Evolutionary conservation across 2,329 filamentous ascomycete genomes (phyloP), one percentile per base, ranked within the genome.

Genomic region (Acarospora socialis): DNA sequence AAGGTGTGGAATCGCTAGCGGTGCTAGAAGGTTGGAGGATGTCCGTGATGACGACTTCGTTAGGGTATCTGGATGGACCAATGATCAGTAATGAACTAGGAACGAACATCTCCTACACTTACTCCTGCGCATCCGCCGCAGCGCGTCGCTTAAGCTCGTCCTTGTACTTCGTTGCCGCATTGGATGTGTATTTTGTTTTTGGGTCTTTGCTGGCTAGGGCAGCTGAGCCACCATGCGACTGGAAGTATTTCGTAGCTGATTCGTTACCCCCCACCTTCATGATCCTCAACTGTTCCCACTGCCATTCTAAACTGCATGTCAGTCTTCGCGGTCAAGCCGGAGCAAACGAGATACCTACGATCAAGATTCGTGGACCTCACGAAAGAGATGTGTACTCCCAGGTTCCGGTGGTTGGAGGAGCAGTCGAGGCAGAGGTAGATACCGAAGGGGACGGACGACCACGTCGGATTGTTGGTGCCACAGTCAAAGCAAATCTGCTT

Each of bases 261-360:
- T 95, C 87, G 52, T 98, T 98, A 36, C 90, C 90, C 43, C 90
- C 90, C 10, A 95, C 84, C 63, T 98, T 98, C 87, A 98, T 95
- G 36, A 87, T 60, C 32, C 90, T 81, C 38, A 98, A 70, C 57
- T 98, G 90, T 46, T 94, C 84, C 90, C 90, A 98, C 80, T 94
- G 84, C 90, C 90, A 98, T 65, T 82, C 77, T 81, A 47, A 21
- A 27, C 6, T 10, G n/a, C n/a, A 30, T 14, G 15, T 22, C n/a
- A 21, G 12, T 20, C 10, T n/a, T 19, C 10, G 35, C 16, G 21
- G 15, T 15, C 26, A 27, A 23, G 31, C 7, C 19, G 35, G 21
- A 9, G 30, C 17, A 21, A 23, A 19, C 26, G 34, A 38, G 18
- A 53, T 48, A 65, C 83, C 53, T 81, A 95, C 87, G 84, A 58